These are phyloP conservation scores for Malus hybrid DNA, from an alignment of 331 rosid genomes.

Conservation along the genomic window DNA sequence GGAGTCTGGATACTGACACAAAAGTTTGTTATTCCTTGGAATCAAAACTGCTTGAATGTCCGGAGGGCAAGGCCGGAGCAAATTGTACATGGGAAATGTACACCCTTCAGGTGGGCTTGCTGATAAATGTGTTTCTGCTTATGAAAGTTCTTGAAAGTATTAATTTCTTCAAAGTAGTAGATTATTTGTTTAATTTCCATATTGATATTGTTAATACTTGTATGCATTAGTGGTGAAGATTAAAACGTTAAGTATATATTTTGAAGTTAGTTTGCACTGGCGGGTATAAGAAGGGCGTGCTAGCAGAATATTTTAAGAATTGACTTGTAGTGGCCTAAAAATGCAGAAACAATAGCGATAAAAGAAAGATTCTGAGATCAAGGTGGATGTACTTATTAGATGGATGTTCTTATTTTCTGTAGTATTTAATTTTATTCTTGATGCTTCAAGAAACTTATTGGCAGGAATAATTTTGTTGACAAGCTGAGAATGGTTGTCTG, in stretches of 20 bases:
- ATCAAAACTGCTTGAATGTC: constrained; percentile 63
- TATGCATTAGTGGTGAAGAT: no score
- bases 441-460: constrained; percentile 34
- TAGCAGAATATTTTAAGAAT: background rate
- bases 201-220: background rate
- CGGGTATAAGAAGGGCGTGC: background rate
- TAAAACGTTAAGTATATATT: no score
- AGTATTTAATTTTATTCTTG: constrained; percentile 18
- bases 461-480: constrained; percentile 30
- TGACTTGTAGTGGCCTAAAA: background rate
- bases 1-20: constrained; percentile 17
- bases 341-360: background rate
- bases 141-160: background rate
- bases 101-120: constrained; percentile 63
- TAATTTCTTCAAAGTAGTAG: background rate
- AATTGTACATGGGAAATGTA: constrained; percentile 63
- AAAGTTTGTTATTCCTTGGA: constrained; percentile 69
- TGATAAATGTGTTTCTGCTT: constrained; percentile 7
- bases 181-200: background rate
- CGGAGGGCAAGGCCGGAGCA: constrained; percentile 72
- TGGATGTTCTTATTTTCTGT: background rate
- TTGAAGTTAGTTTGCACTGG: background rate
- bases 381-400: background rate
- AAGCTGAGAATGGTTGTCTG: constrained; percentile 54
- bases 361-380: background rate